phyloP scores from a whole-genome alignment of 2,329 filamentous ascomycete genomes.

The Colletotrichum paranaense region DNA sequence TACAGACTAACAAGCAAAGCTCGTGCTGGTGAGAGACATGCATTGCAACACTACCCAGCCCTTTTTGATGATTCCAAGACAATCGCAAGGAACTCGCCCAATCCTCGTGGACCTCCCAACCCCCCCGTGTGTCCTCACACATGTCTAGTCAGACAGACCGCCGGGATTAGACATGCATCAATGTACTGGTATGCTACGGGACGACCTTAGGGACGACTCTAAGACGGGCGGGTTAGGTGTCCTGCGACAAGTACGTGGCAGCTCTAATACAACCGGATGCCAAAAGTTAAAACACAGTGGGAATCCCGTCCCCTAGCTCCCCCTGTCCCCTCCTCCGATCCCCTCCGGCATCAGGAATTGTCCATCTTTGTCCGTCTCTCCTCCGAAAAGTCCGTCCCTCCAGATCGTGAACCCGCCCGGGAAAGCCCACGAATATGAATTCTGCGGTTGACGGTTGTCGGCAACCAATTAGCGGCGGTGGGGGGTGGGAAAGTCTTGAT shows the following conservation, averaged over 20 bases:
- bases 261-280: not conserved
- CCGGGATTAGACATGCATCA: not conserved
- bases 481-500: slow-evolving; percentile 25
- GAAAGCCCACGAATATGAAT: not conserved
- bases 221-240: not conserved
- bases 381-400: not conserved
- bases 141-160: slow-evolving; percentile 8
- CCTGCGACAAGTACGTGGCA: slow-evolving; percentile 6
- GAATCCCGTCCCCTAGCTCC: not conserved
- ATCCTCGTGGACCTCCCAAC: not conserved
- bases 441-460: not conserved
- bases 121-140: not conserved
- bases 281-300: not conserved
- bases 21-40: slow-evolving; percentile 20
- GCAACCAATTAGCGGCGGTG: slow-evolving; percentile 2
- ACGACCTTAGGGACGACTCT: not conserved
- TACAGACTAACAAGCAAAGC: too few relatives aligned
- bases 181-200: not conserved
- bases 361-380: not conserved
- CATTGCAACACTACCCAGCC: not conserved
- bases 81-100: slow-evolving; percentile 16
- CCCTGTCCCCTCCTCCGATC: not conserved
- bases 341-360: not conserved
- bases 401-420: not conserved
- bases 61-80: not conserved